phyloP scores from a whole-genome alignment of 2,329 filamentous ascomycete genomes.

The Dothidotthia symphoricarpi region DNA sequence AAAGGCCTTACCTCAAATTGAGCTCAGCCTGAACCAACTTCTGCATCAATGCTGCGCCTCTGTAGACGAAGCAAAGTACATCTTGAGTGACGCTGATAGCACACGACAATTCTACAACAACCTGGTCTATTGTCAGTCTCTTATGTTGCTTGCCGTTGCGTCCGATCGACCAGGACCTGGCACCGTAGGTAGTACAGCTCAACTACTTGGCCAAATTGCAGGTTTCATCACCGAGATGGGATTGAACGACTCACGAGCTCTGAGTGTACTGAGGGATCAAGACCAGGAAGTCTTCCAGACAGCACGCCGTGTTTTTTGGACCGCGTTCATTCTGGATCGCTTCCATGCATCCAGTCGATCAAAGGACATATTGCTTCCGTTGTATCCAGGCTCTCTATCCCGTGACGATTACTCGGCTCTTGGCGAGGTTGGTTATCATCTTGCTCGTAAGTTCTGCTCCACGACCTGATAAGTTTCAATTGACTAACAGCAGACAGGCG shows the following conservation, averaged over 20 bases:
- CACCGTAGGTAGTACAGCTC: conserved; percentile 27
- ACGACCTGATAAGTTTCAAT: neutral
- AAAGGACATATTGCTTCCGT: conserved; percentile 34
- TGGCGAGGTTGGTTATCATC: conserved; percentile 36
- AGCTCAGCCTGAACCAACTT: conserved; percentile 28
- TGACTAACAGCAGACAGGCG: conserved; percentile 23
- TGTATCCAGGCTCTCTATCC: conserved; percentile 31
- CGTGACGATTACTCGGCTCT: conserved; percentile 33
- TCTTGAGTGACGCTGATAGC: conserved; percentile 26
- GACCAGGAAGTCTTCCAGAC: conserved; percentile 31
- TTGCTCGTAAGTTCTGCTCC: conserved; percentile 33
- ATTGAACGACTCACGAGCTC: conserved; percentile 31
- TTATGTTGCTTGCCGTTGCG: conserved; percentile 34
- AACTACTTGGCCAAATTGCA: conserved; percentile 33
- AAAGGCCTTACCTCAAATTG: conserved; percentile 25
- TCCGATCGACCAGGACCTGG: conserved; percentile 34
- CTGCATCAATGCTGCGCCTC: conserved; percentile 30
- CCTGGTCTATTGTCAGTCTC: conserved; percentile 35
- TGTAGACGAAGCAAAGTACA: conserved; percentile 31
- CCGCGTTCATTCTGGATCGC: conserved; percentile 39
- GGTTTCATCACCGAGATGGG: conserved; percentile 32
- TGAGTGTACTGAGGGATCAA: conserved; percentile 29
- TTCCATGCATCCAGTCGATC: conserved; percentile 38
- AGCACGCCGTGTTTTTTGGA: conserved; percentile 39
- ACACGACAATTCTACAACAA: conserved; percentile 33